Evolutionary conservation across 1,284 basidiomycete genomes (phyloP), one percentile per base, ranked within the genome.

Genomic region (Ceratobasidium sp.): DNA sequence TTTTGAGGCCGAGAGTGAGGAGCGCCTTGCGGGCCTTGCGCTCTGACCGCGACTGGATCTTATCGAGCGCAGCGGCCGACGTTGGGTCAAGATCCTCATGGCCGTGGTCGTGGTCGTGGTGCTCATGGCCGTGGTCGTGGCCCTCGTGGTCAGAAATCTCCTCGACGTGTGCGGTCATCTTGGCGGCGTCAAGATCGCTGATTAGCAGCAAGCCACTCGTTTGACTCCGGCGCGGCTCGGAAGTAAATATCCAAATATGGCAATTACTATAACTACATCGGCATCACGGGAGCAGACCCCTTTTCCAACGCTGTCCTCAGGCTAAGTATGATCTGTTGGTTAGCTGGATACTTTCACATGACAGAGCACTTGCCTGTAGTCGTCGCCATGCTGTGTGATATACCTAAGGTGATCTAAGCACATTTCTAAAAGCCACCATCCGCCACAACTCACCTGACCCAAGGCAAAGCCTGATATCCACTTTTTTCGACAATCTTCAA

Each of bases 401-500:
- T 96, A 97, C 74, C 82, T 81, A 34, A 21, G 76, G 59, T 72
- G 55, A 16, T 34, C 12, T 50, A 23, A 57, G 12, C 21, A 6
- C 43, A 6, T 3, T 45, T 9, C 43, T 18, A 12, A 8, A 18
- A 32, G 64, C 28, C 69, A 62, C 46, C 70, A 48, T 67, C 10
- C 74, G 48, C 45, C 75, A 14, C 23, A n/a, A 77, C 79, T 72
- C 72, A 83, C 79, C 92, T 84, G 72, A 95, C 93, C 93, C 93
- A 95, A 2, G 92, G 94, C 73, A 96, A 81, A 0, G 95, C 94
- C 81, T 97, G 94, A 80, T 96, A 97, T 21, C 96, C 97, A 72
- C 93, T 96, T 86, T 99, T 98, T 82, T 99, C 97, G 0, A 98
- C 96, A 70, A 99, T 96, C 83, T 99, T 99, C 76, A 95, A 85